These are phyloP conservation scores for Paxillus rubicundulus DNA, from an alignment of 768 basidiomycete species.

Conservation along the genomic window DNA sequence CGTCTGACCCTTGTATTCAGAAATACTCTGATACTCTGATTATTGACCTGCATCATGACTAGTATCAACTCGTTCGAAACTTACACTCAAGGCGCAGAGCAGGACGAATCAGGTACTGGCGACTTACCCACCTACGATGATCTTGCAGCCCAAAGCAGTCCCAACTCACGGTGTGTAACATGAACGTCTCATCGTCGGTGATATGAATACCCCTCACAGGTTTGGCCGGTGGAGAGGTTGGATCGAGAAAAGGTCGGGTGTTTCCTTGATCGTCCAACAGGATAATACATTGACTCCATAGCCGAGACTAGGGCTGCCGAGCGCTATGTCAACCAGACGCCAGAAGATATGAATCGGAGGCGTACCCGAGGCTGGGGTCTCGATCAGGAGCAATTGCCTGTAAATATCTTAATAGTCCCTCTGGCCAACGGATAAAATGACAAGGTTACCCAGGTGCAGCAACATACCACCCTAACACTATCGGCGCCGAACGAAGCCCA, in stretches of 20 bases:
- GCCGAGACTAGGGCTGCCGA: constrained; percentile 67
- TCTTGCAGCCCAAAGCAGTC: constrained; percentile 70
- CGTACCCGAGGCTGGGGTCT: constrained; percentile 72
- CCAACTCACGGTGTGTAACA: constrained; percentile 69
- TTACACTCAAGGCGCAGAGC: constrained; percentile 36
- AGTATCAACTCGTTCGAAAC: constrained; percentile 23
- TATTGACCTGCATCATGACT: constrained; percentile 14
- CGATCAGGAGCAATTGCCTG: constrained; percentile 24
- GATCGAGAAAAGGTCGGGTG: constrained; percentile 78
- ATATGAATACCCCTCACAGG: constrained; percentile 37
- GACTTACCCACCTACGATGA: constrained; percentile 79
- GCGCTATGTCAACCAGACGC: constrained; percentile 64
- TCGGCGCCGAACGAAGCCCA: constrained; percentile 3
- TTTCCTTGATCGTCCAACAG: neutral
- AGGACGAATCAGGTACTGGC: constrained; percentile 44
- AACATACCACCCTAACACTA: neutral
- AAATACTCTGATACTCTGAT: neutral
- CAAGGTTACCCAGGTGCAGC: constrained; percentile 17
- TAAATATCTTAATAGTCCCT: constrained; percentile 8
- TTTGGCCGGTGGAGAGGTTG: constrained; percentile 85
- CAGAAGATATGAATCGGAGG: constrained; percentile 54
- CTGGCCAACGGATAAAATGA: constrained; percentile 5
- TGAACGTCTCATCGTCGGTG: neutral
- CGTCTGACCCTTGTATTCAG: neutral
- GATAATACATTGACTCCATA: constrained; percentile 3